A percentile compares a stretch with the other conserved stretches of the same genome.
Conservation (phyloP, 768 basidiomycete species). For the Tricholomella constricta region DNA sequence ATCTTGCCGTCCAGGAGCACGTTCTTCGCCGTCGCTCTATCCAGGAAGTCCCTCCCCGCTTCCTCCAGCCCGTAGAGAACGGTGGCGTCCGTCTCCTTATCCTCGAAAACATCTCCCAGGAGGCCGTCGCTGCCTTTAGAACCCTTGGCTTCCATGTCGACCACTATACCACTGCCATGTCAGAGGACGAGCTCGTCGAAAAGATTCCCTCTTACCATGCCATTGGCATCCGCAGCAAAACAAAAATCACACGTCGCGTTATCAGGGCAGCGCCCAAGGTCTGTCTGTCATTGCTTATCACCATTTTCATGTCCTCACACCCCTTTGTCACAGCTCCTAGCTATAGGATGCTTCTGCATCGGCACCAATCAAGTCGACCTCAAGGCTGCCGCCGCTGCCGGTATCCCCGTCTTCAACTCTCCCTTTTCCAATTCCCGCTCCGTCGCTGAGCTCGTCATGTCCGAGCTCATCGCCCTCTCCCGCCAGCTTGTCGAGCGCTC, state of each 20-base stretch:
- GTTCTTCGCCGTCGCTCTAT: conserved; percentile 34
- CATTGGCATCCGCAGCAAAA: conserved; percentile 97
- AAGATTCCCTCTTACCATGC: conserved; percentile 87
- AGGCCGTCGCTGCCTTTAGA: conserved; percentile 80
- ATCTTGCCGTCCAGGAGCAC: conserved; percentile 45
- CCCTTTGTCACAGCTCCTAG: conserved; percentile 66
- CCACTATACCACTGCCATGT: conserved; percentile 80
- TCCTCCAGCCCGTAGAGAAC: conserved; percentile 82
- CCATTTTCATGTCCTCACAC: background rate
- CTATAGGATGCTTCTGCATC: conserved; percentile 99
- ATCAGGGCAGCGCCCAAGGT: conserved; percentile 88
- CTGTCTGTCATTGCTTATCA: conserved; percentile 19
- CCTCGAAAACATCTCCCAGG: conserved; percentile 93
- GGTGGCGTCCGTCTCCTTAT: conserved; percentile 80
- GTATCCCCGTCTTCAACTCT: conserved; percentile 98
- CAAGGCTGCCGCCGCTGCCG: conserved; percentile 74
- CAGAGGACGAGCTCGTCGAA: conserved; percentile 90
- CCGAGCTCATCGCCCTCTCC: conserved; percentile 91
- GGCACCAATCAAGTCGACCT: conserved; percentile 99
- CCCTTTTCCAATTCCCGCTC: conserved; percentile 99
- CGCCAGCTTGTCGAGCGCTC: conserved; percentile 91
- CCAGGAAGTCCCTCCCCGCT: conserved; percentile 49
- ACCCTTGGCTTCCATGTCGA: conserved; percentile 91
- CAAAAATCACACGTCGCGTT: conserved; percentile 90
- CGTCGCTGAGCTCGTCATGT: conserved; percentile 96